Evolutionary conservation across 768 basidiomycete species (phyloP).

Genomic region (Mycena alexandri): DNA sequence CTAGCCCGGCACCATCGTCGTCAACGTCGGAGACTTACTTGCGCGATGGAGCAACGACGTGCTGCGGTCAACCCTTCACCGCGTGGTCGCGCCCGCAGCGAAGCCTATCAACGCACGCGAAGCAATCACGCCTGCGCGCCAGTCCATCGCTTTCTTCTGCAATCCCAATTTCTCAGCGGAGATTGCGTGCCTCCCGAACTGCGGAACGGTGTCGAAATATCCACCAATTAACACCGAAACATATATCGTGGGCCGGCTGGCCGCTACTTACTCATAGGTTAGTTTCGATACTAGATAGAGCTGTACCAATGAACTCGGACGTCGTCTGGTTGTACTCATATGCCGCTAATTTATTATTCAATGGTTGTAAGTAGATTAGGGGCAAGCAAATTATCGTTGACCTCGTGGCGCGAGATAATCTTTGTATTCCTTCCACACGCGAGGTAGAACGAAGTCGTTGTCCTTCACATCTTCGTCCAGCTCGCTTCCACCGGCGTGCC

Average conservation of each 20-base stretch:
- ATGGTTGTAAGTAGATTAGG: neutral
- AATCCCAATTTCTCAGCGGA: conserved; percentile 80
- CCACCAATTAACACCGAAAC: conserved; percentile 77
- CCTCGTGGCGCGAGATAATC: conserved; percentile 34
- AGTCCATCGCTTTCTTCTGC: conserved; percentile 91
- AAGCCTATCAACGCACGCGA: conserved; percentile 62
- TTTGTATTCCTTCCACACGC: conserved; percentile 57
- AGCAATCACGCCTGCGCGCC: conserved; percentile 72
- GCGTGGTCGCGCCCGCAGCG: conserved; percentile 81
- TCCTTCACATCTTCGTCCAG: conserved; percentile 43
- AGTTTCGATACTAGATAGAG: neutral
- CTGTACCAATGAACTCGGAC: no score
- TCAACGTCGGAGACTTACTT: conserved; percentile 86
- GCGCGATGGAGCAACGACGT: conserved; percentile 88
- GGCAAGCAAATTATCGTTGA: neutral
- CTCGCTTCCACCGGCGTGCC: conserved; percentile 33
- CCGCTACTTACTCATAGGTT: conserved; percentile 64
- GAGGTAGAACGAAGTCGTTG: conserved; percentile 43
- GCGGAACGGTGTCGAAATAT: conserved; percentile 72
- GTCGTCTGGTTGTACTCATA: no score
- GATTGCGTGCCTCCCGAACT: conserved; percentile 80
- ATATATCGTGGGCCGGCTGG: conserved; percentile 81
- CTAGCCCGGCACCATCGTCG: conserved; percentile 84
- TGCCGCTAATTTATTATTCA: neutral
- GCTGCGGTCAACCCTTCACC: conserved; percentile 83